Evolutionary conservation across 2,329 filamentous ascomycete genomes (phyloP).

Genomic region (Penicillium hesseltinei): DNA sequence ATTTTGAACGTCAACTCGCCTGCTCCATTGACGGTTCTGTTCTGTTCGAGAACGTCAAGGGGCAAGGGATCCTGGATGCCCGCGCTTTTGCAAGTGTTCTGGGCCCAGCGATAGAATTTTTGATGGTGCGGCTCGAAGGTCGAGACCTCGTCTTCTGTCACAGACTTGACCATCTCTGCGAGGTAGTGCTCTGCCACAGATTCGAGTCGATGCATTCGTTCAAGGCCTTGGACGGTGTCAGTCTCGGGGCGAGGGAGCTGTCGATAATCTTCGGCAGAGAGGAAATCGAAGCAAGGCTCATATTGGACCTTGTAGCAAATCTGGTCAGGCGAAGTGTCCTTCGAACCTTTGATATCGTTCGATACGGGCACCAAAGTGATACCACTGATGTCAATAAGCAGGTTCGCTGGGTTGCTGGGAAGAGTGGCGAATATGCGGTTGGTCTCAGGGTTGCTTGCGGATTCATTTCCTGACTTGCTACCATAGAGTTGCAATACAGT

Average conservation of each 20-base stretch:
- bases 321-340: slow-evolving; percentile 9
- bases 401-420: slow-evolving; percentile 7
- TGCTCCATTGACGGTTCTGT: slow-evolving; percentile 12
- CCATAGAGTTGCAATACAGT: slow-evolving; percentile 16
- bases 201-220: slow-evolving; percentile 16
- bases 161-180: slow-evolving; percentile 6
- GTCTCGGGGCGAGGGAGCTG: slow-evolving; percentile 13
- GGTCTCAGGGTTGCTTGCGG: slow-evolving; percentile 9
- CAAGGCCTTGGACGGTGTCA: slow-evolving; percentile 5
- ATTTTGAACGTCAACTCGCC: slow-evolving; percentile 16
- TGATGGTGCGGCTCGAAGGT: slow-evolving; percentile 15
- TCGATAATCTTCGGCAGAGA: slow-evolving; percentile 16
- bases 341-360: slow-evolving; percentile 17
- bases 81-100: slow-evolving; percentile 12
- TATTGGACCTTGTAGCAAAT: slow-evolving; percentile 24
- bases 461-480: slow-evolving; percentile 3
- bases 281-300: slow-evolving; percentile 23
- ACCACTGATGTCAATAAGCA: slow-evolving; percentile 15
- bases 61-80: slow-evolving; percentile 2
- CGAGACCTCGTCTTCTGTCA: slow-evolving; percentile 13
- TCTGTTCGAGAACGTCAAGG: slow-evolving; percentile 10
- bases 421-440: slow-evolving; percentile 19
- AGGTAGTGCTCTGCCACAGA: slow-evolving; percentile 19
- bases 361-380: slow-evolving; percentile 19
- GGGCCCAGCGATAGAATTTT: slow-evolving; percentile 22